Percentiles rank a stretch among this genome's conserved stretches.
Evolutionary conservation across 1,284 basidiomycete genomes (phyloP).

Genomic region (Sparassis latifolia): DNA sequence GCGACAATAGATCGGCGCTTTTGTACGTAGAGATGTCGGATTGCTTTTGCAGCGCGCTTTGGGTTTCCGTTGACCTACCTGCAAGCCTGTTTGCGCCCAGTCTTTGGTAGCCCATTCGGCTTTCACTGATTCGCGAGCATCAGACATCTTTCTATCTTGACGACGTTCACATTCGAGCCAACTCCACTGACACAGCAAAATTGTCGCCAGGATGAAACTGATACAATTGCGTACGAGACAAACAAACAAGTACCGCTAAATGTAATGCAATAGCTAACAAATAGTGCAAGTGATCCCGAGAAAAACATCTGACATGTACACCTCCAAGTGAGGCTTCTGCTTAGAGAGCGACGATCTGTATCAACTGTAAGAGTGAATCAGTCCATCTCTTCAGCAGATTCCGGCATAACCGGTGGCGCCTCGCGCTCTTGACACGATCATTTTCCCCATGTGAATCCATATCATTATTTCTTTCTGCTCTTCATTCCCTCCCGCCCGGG

Average conservation of each 20-base stretch:
- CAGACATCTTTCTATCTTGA: no score
- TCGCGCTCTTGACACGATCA: slow-evolving; percentile 17
- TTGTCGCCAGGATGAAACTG: neutral
- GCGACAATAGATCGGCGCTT: no score
- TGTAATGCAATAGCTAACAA: neutral
- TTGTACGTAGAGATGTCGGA: no score
- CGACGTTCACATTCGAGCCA: no score
- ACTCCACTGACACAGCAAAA: neutral
- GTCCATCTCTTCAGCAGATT: neutral
- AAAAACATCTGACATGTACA: neutral
- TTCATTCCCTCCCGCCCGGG: slow-evolving; percentile 3
- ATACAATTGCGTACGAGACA: neutral
- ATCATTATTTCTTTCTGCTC: neutral
- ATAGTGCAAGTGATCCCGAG: neutral
- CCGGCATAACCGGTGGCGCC: slow-evolving; percentile 14
- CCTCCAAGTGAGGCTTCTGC: neutral
- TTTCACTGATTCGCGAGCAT: no score
- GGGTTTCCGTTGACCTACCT: no score
- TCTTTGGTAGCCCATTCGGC: no score
- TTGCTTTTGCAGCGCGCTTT: no score
- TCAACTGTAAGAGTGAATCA: neutral
- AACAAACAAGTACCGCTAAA: neutral
- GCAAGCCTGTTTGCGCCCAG: no score
- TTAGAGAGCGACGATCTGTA: neutral
- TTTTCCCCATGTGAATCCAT: slow-evolving; percentile 4